Base-by-base conservation (phyloP, 345 rosid species). In the Eucalyptus globulus region DNA sequence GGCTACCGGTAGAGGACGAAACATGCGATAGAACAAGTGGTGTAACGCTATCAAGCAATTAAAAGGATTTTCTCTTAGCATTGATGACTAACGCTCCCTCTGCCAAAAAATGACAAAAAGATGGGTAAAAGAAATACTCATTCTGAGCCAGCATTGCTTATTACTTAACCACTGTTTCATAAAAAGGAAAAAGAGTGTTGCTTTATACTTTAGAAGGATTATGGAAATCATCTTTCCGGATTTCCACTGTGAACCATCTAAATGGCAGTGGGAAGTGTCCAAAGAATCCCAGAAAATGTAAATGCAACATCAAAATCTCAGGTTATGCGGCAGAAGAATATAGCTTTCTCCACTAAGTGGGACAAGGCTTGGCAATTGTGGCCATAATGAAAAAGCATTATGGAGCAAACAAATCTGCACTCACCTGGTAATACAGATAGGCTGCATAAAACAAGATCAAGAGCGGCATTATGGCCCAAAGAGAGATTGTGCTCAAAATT, bases 381-480 rank as follows among this genome's bases (percentile, higher is more conserved):
- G 47, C 85, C 15, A 2, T 40, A 40, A 21, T 76, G 85, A 40
- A 76, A 76, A 76, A 40, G 85, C 15, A 40, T 40, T 40, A 76
- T 40, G 47, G 85, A 26, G 15, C 15, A 7, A 76, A 65, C 26
- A 44, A 47, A 65, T 47, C 76, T 89, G 83, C 67, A 91, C 86
- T 60, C 93, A 96, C 99, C 99, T 98, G 99, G 91, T 98, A 97
- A 91, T 98, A 98, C 86, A 98, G 93, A 89, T 98, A 98, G 85
- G 98, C 96, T 56, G 95, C 96, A 93, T 96, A 96, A 92, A 97
- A 98, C 92, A 97, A 90, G 93, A 97, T 94, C 90, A 98, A 92
- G 87, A 96, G 97, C 22, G 99, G 99, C 99, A 97, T 92, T 91
- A 96, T 95, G 62, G 97, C 97, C 99, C 99, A 98, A 90, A 98